Conservation (phyloP, 805 yeast genomes). For the Sporopachydermia quercuum region DNA sequence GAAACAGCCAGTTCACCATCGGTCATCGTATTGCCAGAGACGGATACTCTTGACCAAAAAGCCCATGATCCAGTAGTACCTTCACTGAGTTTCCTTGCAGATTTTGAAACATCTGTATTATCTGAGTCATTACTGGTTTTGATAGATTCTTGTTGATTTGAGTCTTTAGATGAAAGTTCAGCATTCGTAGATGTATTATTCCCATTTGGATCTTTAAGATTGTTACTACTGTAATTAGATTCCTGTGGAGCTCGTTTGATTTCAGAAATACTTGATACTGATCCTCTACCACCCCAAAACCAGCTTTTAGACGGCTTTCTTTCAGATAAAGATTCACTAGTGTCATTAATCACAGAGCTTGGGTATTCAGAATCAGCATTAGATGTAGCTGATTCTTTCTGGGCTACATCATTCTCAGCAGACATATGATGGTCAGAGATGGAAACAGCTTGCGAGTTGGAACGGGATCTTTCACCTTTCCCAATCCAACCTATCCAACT, state of each 20-base stretch:
- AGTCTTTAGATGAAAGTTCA: no score
- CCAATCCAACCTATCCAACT: not conserved
- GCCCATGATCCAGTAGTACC: constrained; percentile 16
- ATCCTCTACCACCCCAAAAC: no score
- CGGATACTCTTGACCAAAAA: constrained; percentile 14
- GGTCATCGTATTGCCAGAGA: constrained; percentile 5
- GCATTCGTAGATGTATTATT: not conserved
- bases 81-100: no score
- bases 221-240: not conserved
- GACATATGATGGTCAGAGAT: not conserved
- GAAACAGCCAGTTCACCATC: constrained; percentile 17
- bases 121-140: not conserved
- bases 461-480: not conserved
- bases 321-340: no score
- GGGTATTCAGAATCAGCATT: not conserved
- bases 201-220: not conserved
- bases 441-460: no score
- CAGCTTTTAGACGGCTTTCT: not conserved
- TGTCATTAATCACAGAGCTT: not conserved
- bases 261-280: no score
- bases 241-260: not conserved
- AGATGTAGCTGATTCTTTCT: not conserved
- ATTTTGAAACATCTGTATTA: not conserved
- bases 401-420: not conserved
- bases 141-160: no score